Base-by-base conservation (phyloP, 768 basidiomycete genomes). In the Hemileccinum rubropunctum region DNA sequence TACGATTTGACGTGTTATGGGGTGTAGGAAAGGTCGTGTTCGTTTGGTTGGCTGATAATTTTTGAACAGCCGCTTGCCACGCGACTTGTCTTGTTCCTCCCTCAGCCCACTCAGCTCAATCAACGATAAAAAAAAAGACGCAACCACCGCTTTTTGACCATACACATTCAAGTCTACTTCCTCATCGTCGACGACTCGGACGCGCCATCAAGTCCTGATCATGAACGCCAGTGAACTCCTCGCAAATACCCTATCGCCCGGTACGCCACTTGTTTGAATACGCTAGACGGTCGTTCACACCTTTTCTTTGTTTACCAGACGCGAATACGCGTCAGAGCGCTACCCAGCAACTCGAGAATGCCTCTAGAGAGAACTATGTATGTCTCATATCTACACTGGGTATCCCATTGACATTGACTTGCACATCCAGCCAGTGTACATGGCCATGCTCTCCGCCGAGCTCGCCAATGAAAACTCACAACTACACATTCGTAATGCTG, bases 181-280 rank as follows among this genome's bases (percentile, higher is more conserved):
- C 50, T 43, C 57, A 49, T 58, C 60, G 47, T 58, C 57, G 49
- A 62, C 67, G 51, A 65, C 61, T 40, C 12, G 30, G 14, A 58
- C 63, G 48, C 32, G 21, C 53, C 42, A 58, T 55, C 50, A 51
- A 56, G 43, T 45, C 58, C 58, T 69, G 68, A 79, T 73, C 65
- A 95, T 95, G 92, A 91, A 91, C 77, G 91, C 91, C 58, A 86
- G 82, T 50, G 84, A 91, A 70, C 84, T 98, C 53, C 84, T 98
- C 64, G 83, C 88, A 59, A 93, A 95, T 75, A 86, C 95, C 63
- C 85, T 98, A 60, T 95, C 92, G 52, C 77, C 90, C 40, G 90
- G 93, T 93, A 64, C 62, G 83, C 71, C 70, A 59, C 65, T 56
- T 54, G 44, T 57, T 52, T 30, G 6, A 53, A 23, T 48, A 32